Base-by-base conservation (phyloP, 169 alveolate species). In the Theileria annulata region DNA sequence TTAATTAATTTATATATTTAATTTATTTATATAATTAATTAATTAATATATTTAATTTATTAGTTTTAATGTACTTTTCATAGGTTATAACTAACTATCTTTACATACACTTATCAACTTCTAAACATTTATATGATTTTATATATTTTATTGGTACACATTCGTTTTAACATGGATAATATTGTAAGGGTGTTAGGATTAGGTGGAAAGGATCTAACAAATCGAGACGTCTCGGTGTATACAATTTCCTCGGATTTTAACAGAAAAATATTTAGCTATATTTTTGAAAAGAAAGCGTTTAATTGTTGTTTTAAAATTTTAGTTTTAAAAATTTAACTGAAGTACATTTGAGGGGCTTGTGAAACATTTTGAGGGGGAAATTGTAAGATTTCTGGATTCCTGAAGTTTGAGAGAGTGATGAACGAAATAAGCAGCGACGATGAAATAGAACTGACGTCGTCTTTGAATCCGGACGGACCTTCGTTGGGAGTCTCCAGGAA, bases 381-480 rank as follows among this genome's bases (percentile, higher is more conserved):
- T 42, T 42, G 51, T 17, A 42, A 2, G 15, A 42, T 10, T 0
- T 3, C 66, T 56, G 31, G 66, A 25, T 56, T 56, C 27, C 33
- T 19, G 10, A 25, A 21, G 27, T 5, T 56, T 10, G 31, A 56
- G 31, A 25, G 27, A 4, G 66, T 5, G 31, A 56, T 56, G 66
- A 25, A 19, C 33, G 66, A 25, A 21, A 56, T 56, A 21, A 10
- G 17, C 33, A 56, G 66, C n/a, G 31, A 25, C n/a, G 66, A 19
- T 25, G 66, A 56, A 56, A 25, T 56, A 3, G 66, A 56, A n/a
- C 66, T 56, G 66, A 21, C 17, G 17, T 56, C 66, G 66, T 56
- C 66, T 56, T 21, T 56, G n/a, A 25, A 56, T 19, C 66, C 17
- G 35, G 17, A 12, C 28, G 30, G 31, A 27, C 8, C 9, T n/a